phyloP scores from a whole-genome alignment of 768 basidiomycete species.

The Mycena chlorophos region DNA sequence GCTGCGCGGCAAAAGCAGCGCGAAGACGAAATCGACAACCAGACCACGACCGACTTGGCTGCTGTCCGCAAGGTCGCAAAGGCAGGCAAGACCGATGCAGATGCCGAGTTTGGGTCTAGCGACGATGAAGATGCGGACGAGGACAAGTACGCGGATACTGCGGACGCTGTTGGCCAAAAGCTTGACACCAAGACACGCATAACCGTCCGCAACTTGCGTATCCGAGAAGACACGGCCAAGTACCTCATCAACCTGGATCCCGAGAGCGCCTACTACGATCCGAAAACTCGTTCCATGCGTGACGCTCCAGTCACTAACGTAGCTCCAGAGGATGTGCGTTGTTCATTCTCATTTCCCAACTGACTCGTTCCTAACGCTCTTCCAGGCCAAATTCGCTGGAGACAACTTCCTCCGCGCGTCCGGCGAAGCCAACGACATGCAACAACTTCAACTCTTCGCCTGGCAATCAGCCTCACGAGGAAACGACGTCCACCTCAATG shows the following conservation, averaged over 20 bases:
- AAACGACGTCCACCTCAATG: constrained; percentile 92
- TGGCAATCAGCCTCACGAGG: constrained; percentile 94
- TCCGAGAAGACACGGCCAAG: constrained; percentile 98
- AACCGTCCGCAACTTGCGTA: constrained; percentile 96
- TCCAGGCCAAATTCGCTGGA: constrained; percentile 85
- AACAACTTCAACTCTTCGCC: constrained; percentile 91
- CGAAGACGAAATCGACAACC: constrained; percentile 98
- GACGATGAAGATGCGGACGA: constrained; percentile 96
- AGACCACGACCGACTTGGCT: constrained; percentile 88
- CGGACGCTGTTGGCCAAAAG: constrained; percentile 97
- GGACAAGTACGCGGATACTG: constrained; percentile 97
- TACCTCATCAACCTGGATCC: constrained; percentile 96
- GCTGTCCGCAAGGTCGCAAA: constrained; percentile 95
- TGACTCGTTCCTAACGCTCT: constrained; percentile 6
- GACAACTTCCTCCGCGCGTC: constrained; percentile 93
- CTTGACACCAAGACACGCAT: constrained; percentile 97
- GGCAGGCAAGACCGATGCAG: constrained; percentile 75
- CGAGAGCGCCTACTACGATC: constrained; percentile 96
- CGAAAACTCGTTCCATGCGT: constrained; percentile 99
- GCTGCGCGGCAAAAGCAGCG: constrained; percentile 84
- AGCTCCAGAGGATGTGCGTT: constrained; percentile 82
- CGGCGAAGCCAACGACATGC: constrained; percentile 91
- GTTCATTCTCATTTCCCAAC: background rate
- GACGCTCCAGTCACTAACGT: constrained; percentile 84
- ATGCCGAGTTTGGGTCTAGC: constrained; percentile 94